Evolutionary conservation across 2,329 filamentous ascomycete genomes (phyloP).

Genomic region (Aureobasidium sp.): DNA sequence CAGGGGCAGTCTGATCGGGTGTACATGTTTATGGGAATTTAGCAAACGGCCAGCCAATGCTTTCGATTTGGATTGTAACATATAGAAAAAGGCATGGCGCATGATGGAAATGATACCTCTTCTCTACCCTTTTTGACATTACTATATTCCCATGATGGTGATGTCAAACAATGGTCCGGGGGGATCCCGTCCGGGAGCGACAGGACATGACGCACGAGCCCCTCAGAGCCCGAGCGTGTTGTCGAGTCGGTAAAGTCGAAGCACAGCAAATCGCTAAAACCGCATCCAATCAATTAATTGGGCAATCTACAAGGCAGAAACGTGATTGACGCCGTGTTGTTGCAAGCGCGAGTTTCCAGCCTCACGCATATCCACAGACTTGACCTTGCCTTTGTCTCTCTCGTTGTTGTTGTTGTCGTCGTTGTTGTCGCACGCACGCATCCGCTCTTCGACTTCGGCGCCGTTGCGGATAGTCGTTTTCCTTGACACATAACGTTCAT

Average conservation of each 20-base stretch:
- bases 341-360: conserved; percentile 3
- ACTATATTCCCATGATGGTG: neutral
- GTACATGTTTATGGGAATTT: conserved; percentile 12
- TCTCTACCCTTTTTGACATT: conserved; percentile 11
- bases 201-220: too few species aligned
- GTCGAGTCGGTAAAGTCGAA: neutral
- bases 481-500: conserved; percentile 13
- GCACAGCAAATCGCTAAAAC: neutral
- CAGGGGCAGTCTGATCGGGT: conserved; percentile 2
- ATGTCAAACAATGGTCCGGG: conserved; percentile 3
- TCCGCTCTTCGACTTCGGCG: neutral
- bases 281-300: conserved; percentile 8
- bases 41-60: conserved; percentile 2
- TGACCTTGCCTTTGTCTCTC: conserved; percentile 10
- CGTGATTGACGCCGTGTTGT: neutral
- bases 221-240: too few species aligned
- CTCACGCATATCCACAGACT: neutral
- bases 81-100: conserved; percentile 15
- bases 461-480: conserved; percentile 15
- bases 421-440: conserved; percentile 3
- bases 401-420: neutral
- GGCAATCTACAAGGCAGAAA: conserved; percentile 11
- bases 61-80: conserved; percentile 8
- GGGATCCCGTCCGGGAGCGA: neutral
- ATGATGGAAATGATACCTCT: conserved; percentile 17